Conservation (phyloP, 805 yeast species). For the Starmerella bacillaris region DNA sequence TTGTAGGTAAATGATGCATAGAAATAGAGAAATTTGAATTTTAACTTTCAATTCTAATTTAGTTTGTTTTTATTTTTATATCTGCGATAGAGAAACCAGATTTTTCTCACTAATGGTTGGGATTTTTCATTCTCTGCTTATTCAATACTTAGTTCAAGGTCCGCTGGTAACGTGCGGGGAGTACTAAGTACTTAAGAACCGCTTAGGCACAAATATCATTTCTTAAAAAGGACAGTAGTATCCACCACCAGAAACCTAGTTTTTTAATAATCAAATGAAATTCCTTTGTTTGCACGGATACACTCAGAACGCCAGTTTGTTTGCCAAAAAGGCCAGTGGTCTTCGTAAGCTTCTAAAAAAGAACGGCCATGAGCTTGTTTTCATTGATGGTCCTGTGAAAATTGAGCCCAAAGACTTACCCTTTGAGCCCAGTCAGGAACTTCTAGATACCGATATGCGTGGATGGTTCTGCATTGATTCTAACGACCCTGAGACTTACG, state of each 20-base stretch:
- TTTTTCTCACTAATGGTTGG: no score
- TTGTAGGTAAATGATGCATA: no score
- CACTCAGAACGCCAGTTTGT: slow-evolving; percentile 61
- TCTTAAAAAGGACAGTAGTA: neutral
- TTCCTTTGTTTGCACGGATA: slow-evolving; percentile 75
- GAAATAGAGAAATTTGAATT: no score
- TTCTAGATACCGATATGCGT: slow-evolving; percentile 23
- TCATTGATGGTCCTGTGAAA: slow-evolving; percentile 59
- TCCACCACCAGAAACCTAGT: neutral
- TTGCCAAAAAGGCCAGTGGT: slow-evolving; percentile 79
- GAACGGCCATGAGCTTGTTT: slow-evolving; percentile 50
- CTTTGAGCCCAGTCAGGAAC: slow-evolving; percentile 28
- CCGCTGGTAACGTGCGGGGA: no score
- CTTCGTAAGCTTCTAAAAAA: slow-evolving; percentile 57
- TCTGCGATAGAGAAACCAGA: no score
- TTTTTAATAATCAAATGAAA: slow-evolving; percentile 21
- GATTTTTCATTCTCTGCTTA: no score
- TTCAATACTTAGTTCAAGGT: no score
- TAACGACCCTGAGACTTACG: slow-evolving; percentile 17
- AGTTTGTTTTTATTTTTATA: no score
- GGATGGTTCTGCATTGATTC: slow-evolving; percentile 65
- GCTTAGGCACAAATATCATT: no score
- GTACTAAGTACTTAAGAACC: no score
- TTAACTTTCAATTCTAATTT: no score
- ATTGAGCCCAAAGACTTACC: slow-evolving; percentile 59